phyloP scores from a whole-genome alignment of 2,329 filamentous ascomycete genomes.

The Daldinia sp. region DNA sequence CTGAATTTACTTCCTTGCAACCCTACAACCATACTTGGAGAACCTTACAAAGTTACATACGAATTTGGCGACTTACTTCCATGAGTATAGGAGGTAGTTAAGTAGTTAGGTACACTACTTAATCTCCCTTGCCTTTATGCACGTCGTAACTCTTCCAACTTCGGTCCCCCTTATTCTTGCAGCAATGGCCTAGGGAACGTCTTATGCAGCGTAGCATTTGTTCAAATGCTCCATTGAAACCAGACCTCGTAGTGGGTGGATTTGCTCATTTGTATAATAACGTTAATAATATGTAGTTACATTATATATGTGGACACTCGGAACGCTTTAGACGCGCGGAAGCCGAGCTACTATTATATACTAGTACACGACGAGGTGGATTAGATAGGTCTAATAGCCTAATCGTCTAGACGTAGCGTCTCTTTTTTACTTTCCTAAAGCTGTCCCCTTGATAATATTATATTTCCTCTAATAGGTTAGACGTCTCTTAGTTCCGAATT shows the following conservation, averaged over 20 bases:
- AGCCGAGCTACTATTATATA: background rate
- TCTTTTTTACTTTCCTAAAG: background rate
- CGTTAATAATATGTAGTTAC: constrained; percentile 1
- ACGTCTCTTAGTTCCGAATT: background rate
- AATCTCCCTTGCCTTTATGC: constrained; percentile 35
- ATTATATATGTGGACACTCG: background rate
- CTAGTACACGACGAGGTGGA: too few relatives aligned
- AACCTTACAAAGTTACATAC: background rate
- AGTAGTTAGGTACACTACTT: too few relatives aligned
- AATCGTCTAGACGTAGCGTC: background rate
- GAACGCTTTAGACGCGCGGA: constrained; percentile 16
- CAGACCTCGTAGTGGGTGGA: background rate
- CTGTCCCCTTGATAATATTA: constrained; percentile 10
- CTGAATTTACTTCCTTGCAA: constrained; percentile 10
- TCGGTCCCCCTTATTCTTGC: constrained; percentile 32
- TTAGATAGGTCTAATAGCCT: background rate
- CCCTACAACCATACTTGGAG: background rate
- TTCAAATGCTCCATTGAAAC: background rate
- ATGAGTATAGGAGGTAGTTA: constrained; percentile 9
- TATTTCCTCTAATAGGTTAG: constrained; percentile 12
- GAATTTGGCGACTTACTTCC: background rate
- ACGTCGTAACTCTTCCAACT: constrained; percentile 10
- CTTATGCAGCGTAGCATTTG: constrained; percentile 17
- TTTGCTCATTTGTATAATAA: constrained; percentile 13
- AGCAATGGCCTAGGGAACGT: constrained; percentile 18